Evolutionary conservation across 2,329 filamentous ascomycete species (phyloP).

Genomic region (Ceratocystis eucalypticola): DNA sequence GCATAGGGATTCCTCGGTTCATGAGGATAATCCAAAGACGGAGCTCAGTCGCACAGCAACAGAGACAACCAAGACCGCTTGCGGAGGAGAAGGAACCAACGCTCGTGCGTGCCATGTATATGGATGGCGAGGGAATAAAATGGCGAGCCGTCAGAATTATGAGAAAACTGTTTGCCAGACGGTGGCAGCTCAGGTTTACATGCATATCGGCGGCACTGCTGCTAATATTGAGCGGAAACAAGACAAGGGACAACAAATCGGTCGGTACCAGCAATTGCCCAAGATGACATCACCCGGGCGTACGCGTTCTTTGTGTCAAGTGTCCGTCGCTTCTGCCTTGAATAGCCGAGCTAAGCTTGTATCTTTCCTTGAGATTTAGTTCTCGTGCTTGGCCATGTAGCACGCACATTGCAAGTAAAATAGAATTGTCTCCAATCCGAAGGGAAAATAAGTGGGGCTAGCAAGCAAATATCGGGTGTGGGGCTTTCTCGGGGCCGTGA

Average conservation of each 20-base stretch:
- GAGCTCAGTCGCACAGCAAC: neutral
- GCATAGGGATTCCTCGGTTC: neutral
- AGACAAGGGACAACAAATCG: neutral
- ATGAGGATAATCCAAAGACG: neutral
- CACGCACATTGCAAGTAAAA: neutral
- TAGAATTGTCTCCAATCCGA: neutral
- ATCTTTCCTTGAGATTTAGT: neutral
- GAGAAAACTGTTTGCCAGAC: neutral
- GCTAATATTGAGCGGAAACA: neutral
- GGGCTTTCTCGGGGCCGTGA: neutral
- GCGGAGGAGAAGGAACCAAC: neutral
- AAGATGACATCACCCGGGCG: neutral
- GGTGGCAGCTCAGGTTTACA: too few species aligned
- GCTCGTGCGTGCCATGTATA: neutral
- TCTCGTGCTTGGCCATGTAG: neutral
- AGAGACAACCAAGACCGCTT: neutral
- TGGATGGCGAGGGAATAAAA: neutral
- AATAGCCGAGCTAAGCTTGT: neutral
- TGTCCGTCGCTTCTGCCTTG: neutral
- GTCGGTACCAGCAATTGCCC: neutral
- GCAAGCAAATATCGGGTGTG: neutral
- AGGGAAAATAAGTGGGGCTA: neutral
- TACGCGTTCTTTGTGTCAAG: too few species aligned
- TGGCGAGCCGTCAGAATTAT: neutral
- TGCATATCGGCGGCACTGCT: neutral